phyloP scores from a whole-genome alignment of 2,329 filamentous ascomycete genomes.

The Alternaria sp. region DNA sequence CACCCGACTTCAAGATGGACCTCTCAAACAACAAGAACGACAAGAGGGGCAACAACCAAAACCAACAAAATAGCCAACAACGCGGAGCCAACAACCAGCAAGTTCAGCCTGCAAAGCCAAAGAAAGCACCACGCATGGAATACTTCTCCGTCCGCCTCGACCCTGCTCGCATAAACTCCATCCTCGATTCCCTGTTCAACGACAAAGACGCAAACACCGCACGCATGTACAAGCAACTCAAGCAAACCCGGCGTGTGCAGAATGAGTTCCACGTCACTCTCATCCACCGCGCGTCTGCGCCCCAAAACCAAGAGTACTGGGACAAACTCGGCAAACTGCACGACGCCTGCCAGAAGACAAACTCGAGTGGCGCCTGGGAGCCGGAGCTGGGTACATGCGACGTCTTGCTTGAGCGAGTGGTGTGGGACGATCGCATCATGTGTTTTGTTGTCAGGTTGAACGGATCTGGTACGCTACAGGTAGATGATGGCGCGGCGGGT shows the following conservation, averaged over 20 bases:
- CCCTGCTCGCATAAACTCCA: conserved; percentile 59
- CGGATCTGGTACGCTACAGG: conserved; percentile 35
- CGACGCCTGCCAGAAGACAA: conserved; percentile 37
- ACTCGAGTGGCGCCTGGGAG: conserved; percentile 53
- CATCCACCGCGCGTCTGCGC: conserved; percentile 76
- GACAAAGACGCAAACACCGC: conserved; percentile 61
- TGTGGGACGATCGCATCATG: conserved; percentile 91
- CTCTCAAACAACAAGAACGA: conserved; percentile 63
- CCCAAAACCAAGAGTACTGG: conserved; percentile 76
- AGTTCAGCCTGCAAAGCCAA: conserved; percentile 53
- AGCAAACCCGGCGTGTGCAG: conserved; percentile 78
- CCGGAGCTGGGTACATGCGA: conserved; percentile 70
- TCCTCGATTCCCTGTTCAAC: conserved; percentile 76
- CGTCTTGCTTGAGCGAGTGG: conserved; percentile 70
- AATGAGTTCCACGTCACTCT: conserved; percentile 92
- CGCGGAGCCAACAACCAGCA: conserved; percentile 42
- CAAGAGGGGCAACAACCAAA: conserved; percentile 43
- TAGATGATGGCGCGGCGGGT: conserved; percentile 20
- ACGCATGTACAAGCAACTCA: conserved; percentile 79
- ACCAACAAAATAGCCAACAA: conserved; percentile 27
- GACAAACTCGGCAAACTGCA: conserved; percentile 72
- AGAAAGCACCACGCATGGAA: conserved; percentile 63
- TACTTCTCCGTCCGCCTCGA: conserved; percentile 70
- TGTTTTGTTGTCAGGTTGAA: conserved; percentile 77
- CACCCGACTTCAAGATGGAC: conserved; percentile 76